Evolutionary conservation across 73 alveolate genomes (phyloP).

Genomic region (Paramecium pentaurelia): DNA sequence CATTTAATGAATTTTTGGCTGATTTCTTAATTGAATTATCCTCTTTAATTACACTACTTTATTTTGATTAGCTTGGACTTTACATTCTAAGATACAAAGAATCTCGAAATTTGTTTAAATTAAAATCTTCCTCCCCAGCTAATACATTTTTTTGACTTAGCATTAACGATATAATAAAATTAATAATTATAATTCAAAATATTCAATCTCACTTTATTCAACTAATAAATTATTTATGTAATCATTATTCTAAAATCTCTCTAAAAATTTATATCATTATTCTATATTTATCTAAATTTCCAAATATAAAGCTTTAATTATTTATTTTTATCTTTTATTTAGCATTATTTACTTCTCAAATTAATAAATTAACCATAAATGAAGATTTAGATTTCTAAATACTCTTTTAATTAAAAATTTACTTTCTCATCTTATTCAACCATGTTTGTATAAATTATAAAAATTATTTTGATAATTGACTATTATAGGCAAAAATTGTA

Average conservation of each 20-base stretch:
- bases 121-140: conserved; percentile 22
- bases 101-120: conserved; percentile 24
- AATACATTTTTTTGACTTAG: not conserved
- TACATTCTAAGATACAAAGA: not conserved
- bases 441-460: no score
- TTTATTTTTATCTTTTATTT: no score
- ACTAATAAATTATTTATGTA: not conserved
- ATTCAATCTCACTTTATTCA: not conserved
- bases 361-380: not conserved
- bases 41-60: not conserved
- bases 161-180: not conserved
- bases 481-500: no score
- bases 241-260: no score
- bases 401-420: no score
- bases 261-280: no score
- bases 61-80: not conserved
- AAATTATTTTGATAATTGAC: no score
- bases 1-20: not conserved
- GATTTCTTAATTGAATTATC: not conserved
- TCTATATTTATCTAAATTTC: no score
- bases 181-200: not conserved
- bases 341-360: no score
- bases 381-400: no score
- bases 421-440: no score
- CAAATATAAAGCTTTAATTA: no score